Percentiles rank a stretch among this genome's conserved stretches.
These are phyloP conservation scores for Alternaria atra DNA, from an alignment of 2,329 filamentous ascomycete genomes.

Conservation along the genomic window DNA sequence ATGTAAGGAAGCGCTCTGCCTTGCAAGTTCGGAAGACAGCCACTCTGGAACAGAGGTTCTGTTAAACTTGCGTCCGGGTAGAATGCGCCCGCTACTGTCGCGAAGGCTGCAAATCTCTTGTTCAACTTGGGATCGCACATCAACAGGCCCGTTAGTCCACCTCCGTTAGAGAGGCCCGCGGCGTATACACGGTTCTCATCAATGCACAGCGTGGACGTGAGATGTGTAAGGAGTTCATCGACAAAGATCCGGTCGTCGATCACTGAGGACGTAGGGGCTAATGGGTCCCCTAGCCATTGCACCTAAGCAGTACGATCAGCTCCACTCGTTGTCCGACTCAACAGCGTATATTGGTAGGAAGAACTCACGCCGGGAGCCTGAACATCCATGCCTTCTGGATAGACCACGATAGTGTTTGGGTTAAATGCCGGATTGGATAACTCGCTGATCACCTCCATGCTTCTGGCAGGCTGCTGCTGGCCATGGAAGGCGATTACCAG, in stretches of 20 bases:
- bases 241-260: slow-evolving; percentile 58
- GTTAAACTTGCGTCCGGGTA: slow-evolving; percentile 43
- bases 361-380: slow-evolving; percentile 28
- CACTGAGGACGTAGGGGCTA: slow-evolving; percentile 36
- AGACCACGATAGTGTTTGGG: slow-evolving; percentile 27
- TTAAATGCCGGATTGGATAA: slow-evolving; percentile 33
- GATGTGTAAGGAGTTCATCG: slow-evolving; percentile 49
- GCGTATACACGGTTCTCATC: slow-evolving; percentile 55
- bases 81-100: slow-evolving; percentile 55
- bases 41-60: slow-evolving; percentile 28
- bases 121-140: slow-evolving; percentile 56
- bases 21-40: slow-evolving; percentile 16
- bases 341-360: background rate
- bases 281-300: slow-evolving; percentile 55
- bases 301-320: background rate
- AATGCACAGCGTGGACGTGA: slow-evolving; percentile 55
- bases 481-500: slow-evolving; percentile 35
- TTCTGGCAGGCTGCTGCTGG: slow-evolving; percentile 26
- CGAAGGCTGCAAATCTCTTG: slow-evolving; percentile 58
- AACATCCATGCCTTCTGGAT: slow-evolving; percentile 31
- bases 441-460: slow-evolving; percentile 31
- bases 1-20: slow-evolving; percentile 23
- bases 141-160: slow-evolving; percentile 58
- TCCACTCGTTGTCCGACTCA: background rate
- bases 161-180: slow-evolving; percentile 64